phyloP scores from a whole-genome alignment of 805 yeast genomes.

The Blastobotrys mokoenaii region DNA sequence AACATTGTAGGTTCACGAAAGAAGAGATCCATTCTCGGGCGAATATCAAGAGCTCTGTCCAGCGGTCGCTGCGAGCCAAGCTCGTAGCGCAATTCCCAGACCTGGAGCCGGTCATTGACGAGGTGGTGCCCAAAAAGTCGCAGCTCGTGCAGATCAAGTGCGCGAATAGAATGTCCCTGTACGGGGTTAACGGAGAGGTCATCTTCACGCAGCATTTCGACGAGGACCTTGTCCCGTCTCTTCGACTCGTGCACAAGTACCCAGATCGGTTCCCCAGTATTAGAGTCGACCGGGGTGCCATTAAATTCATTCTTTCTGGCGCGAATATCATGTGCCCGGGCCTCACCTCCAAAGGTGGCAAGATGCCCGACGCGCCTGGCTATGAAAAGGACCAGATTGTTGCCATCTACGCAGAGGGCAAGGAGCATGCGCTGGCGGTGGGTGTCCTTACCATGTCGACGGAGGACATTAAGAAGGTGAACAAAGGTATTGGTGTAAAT shows the following conservation, averaged over 20 bases:
- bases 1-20: constrained; percentile 45
- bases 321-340: constrained; percentile 98
- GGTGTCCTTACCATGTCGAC: constrained; percentile 86
- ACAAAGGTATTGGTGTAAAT: constrained; percentile 88
- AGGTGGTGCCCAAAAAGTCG: constrained; percentile 79
- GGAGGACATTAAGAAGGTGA: constrained; percentile 71
- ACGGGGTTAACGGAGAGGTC: constrained; percentile 63
- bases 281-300: constrained; percentile 92
- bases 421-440: constrained; percentile 81
- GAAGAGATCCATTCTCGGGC: constrained; percentile 88
- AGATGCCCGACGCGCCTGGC: constrained; percentile 64
- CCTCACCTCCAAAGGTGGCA: constrained; percentile 74
- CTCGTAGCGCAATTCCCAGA: constrained; percentile 64
- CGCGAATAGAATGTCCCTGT: constrained; percentile 79
- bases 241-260: constrained; percentile 37
- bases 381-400: constrained; percentile 64
- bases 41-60: constrained; percentile 90
- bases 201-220: constrained; percentile 76
- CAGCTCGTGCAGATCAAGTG: constrained; percentile 76
- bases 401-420: constrained; percentile 84
- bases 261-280: constrained; percentile 80
- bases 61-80: constrained; percentile 73
- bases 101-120: constrained; percentile 72
- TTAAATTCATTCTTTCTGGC: constrained; percentile 89
- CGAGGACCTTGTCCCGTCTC: constrained; percentile 65